Base-by-base conservation (phyloP, 108 stramenopile genomes). In the Cyclotella kingstonii region DNA sequence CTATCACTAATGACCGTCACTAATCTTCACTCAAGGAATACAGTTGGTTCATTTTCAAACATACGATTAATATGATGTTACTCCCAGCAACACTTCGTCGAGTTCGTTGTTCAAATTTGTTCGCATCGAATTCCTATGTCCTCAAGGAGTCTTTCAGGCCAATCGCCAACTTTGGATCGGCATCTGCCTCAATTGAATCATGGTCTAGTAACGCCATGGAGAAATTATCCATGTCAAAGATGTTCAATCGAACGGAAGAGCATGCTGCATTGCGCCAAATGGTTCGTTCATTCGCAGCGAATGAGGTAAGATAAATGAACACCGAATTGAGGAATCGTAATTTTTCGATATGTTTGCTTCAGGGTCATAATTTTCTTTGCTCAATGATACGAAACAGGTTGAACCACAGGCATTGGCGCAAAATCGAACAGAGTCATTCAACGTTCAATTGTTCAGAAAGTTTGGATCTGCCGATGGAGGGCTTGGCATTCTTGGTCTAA, bases 401-500 rank as follows among this genome's bases (percentile, higher is more conserved):
- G 97, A 98, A 69, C 97, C 97, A 23, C 98, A 98, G 65, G 96
- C 97, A 14, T 41, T 91, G 21, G 80, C 80, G 18, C 73, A 79
- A 77, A 96, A 99, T 76, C 64, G 89, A 29, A 57, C 51, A 7
- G 98, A 99, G 66, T 66, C 67, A 35, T 95, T 99, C 84, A 98
- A 98, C 68, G 27, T 87, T 34, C 62, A 69, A 0, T 73, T 98
- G 17, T 95, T 97, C 76, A 66, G 81, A 7, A 85, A 91, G 67
- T 72, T 95, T 22, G 97, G 96, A 9, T 71, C 79, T 33, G 33
- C 28, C 5, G 44, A 69, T 30, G 74, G 42, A 26, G 87, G 89
- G 21, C 78, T 99, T 53, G 97, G 98, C 35, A 73, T 99, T 29
- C 79, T 98, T 11, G 97, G 97, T 30, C 60, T 99, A 60, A 97